Evolutionary conservation across 2,329 filamentous ascomycete genomes (phyloP), one percentile per base, ranked within the genome.

Genomic region (Phaeosphaeriaceae sp.): DNA sequence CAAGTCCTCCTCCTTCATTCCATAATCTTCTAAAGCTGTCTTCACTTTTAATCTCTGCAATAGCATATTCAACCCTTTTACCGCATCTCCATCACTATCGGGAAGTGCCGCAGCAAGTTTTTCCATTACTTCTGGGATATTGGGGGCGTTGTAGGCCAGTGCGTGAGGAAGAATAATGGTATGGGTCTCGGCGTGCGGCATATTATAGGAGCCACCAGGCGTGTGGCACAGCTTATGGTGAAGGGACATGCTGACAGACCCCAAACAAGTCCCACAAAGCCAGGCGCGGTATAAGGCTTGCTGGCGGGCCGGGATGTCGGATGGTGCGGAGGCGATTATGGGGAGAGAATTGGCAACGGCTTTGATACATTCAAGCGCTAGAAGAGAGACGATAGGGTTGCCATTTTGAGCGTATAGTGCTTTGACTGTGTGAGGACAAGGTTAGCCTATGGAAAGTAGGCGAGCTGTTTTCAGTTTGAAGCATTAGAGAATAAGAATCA

Each of bases 171-270:
- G 73, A 1, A 87, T 78, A 26, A 83, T 80, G 0, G 84, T 84
- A 60, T 88, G 86, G 0, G 84, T 87, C 65, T 87, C 83, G 1
- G 85, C 83, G 52, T 88, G 85, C 0, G 85, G 83, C 6, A 88
- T 76, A 52, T 82, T 80, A 67, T 87, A 86, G 58, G 77, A 81
- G 6, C 85, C 86, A 18, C 85, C 85, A 1, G 87, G 74, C 0
- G 82, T 83, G 63, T 88, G 85, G 71, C 84, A 87, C 2, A 88
- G 78, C 65, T 88, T 88, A 70, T 88, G 85, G 63, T 88, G 86
- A 12, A 88, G 77, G 2, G 83, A 79, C 83, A 87, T 87, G 44
- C 79, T 79, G 2, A 83, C 81, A 49, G 74, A 80, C 5, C 84
- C 84, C 1, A 87, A 76, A 58, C 82, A 85, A 18, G 76, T 79